Evolutionary conservation across 163 green algal genomes (phyloP), one percentile per base, ranked within the genome.

Genomic region (Chlorella variabilis): DNA sequence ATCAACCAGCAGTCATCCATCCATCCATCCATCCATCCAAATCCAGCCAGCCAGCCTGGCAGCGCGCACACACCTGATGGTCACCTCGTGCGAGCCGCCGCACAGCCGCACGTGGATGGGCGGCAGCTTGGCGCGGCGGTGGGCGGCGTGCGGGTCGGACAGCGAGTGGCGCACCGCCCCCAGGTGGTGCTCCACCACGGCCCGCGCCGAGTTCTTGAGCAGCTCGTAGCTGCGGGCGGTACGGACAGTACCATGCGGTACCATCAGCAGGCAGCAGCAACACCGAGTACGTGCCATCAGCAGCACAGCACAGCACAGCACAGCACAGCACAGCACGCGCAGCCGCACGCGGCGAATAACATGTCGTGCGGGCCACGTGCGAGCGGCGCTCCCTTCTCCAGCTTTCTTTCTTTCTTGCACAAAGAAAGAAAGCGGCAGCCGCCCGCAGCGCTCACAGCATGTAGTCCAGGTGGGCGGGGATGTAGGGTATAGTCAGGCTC

Each of bases 371-470:
- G n/a, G n/a, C n/a, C n/a, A n/a, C n/a, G n/a, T n/a, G n/a, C n/a
- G n/a, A n/a, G n/a, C n/a, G n/a, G n/a, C n/a, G n/a, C n/a, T n/a
- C n/a, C n/a, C n/a, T n/a, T n/a, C n/a, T n/a, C n/a, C n/a, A n/a
- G n/a, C n/a, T n/a, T n/a, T n/a, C n/a, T n/a, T n/a, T n/a, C n/a
- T n/a, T n/a, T n/a, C n/a, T n/a, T n/a, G n/a, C n/a, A n/a, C n/a
- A n/a, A n/a, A n/a, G n/a, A n/a, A n/a, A n/a, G n/a, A n/a, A n/a
- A n/a, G n/a, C n/a, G n/a, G n/a, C n/a, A n/a, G n/a, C n/a, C n/a
- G n/a, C n/a, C n/a, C n/a, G n/a, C n/a, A n/a, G n/a, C n/a, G n/a
- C 73, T 42, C 56, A 80, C 65, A 98, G 82, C 88, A 98, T 96
- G 86, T 97, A 97, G 75, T 93, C 89, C 8, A 93, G 69, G 61